Evolutionary conservation across 345 rosid species (phyloP).

Genomic region (Cochlearia excelsa): DNA sequence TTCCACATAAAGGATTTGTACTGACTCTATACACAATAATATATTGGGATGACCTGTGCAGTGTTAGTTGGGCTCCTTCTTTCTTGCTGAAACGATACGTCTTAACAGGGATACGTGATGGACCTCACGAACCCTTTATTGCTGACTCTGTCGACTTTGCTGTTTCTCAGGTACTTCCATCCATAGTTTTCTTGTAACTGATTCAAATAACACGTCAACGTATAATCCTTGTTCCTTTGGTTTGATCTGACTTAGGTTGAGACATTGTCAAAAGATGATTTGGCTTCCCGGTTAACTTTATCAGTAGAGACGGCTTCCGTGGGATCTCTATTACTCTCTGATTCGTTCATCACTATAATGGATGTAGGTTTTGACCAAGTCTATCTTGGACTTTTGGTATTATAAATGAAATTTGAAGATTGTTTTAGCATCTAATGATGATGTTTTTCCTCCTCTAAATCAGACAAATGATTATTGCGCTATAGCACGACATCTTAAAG

Average conservation of each 20-base stretch:
- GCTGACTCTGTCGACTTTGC: conserved; percentile 99
- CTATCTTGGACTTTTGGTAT: not conserved
- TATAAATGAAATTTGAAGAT: not conserved
- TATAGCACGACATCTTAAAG: conserved; percentile 80
- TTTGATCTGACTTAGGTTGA: conserved; percentile 61
- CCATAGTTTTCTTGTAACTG: not conserved
- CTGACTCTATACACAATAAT: conserved; percentile 19
- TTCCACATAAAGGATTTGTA: conserved; percentile 14
- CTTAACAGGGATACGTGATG: conserved; percentile 89
- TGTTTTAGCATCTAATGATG: conserved; percentile 20
- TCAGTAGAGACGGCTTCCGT: conserved; percentile 79
- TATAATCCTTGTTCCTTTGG: conserved; percentile 10
- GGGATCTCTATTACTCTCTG: conserved; percentile 78
- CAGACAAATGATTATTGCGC: conserved; percentile 96
- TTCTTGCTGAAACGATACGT: conserved; percentile 88
- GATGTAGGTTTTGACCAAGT: conserved; percentile 57
- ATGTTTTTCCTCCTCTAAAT: conserved; percentile 22
- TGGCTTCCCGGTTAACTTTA: conserved; percentile 91
- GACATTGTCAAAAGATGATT: conserved; percentile 85
- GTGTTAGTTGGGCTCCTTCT: conserved; percentile 98
- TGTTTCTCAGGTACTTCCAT: conserved; percentile 74
- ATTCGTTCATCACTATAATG: conserved; percentile 84
- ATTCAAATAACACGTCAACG: not conserved
- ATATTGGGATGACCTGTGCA: conserved; percentile 44
- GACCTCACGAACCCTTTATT: conserved; percentile 97